Base-by-base conservation (phyloP, 345 rosid genomes). In the Camelina hispida region DNA sequence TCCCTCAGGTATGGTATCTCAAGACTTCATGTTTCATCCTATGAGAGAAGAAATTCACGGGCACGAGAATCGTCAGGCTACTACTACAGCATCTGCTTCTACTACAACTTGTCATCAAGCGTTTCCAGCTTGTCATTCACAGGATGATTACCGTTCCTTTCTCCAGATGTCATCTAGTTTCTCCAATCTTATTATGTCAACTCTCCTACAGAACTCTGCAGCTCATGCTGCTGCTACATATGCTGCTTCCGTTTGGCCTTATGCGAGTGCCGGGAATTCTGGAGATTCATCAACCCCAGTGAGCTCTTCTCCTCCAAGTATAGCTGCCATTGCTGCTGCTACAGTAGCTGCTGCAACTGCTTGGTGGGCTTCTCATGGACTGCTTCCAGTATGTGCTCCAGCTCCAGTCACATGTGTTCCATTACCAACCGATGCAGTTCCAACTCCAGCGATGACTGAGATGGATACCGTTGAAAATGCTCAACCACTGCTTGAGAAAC, bases 341-440 rank as follows among this genome's bases (percentile, higher is more conserved):
- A 94, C 96, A 32, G 92, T 94, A 14, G 96, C 97, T 51, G 98
- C 97, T 75, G 98, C 98, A 78, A 84, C 92, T 73, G 96, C 98
- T 18, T 94, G 98, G 98, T 91, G 98, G 98, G 92, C 95, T 52
- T 93, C 98, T 58, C 95, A 94, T 69, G 98, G 98, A 68, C 78
- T 94, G 70, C 87, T 91, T 76, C 97, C 95, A 61, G 66, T 88
- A 42, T 91, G 97, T 83, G 80, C 96, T 78, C 89, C 95, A 82
- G 68, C 97, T 80, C 89, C 96, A 71, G 57, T 86, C 66, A 53
- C 84, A 44, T 87, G 91, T 64, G 72, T 84, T 66, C 87, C 91
- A 7, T 60, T 87, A 56, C 71, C 85, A 52, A 74, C 86, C 2
- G 63, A 84, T 69, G 78, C 78, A 32, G 81, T 77, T 73, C 81